phyloP scores from a whole-genome alignment of 768 basidiomycete species.

The Boletus rex-veris region DNA sequence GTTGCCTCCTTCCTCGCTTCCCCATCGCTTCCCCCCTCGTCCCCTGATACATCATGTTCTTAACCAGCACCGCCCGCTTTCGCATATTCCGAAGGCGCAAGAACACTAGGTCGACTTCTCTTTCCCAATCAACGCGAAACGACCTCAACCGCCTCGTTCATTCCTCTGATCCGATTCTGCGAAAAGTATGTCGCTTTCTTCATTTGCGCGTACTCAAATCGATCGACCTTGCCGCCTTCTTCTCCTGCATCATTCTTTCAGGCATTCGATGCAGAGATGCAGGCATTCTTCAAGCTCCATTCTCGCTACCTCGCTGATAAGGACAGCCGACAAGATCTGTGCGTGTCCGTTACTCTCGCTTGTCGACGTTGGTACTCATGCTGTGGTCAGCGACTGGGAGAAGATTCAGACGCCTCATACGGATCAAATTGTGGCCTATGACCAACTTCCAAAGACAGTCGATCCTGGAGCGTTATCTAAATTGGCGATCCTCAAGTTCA shows the following conservation, averaged over 20 bases:
- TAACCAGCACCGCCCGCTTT: constrained; percentile 34
- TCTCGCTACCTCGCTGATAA: constrained; percentile 90
- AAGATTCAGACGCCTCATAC: constrained; percentile 82
- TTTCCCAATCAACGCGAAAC: constrained; percentile 55
- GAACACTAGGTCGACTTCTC: constrained; percentile 35
- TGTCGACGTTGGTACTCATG: constrained; percentile 2
- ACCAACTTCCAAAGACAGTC: constrained; percentile 55
- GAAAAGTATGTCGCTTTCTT: constrained; percentile 46
- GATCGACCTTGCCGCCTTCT: not conserved
- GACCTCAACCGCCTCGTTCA: constrained; percentile 67
- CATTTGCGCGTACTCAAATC: constrained; percentile 35
- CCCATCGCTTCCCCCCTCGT: constrained; percentile 19
- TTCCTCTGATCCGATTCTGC: constrained; percentile 50
- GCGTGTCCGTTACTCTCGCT: constrained; percentile 28
- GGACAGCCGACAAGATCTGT: constrained; percentile 87
- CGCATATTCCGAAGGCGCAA: constrained; percentile 42
- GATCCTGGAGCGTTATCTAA: constrained; percentile 77
- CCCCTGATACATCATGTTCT: constrained; percentile 13
- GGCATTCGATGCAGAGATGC: constrained; percentile 90
- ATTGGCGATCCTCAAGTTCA: constrained; percentile 93
- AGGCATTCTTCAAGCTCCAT: constrained; percentile 93
- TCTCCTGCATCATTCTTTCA: constrained; percentile 10
- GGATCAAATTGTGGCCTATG: constrained; percentile 84
- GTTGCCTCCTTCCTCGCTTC: constrained; percentile 22
- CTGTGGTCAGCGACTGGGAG: constrained; percentile 71